A percentile compares a stretch with the other conserved stretches of the same genome.
Conservation (phyloP, 1,284 basidiomycete species). For the Cerioporus squamosus region DNA sequence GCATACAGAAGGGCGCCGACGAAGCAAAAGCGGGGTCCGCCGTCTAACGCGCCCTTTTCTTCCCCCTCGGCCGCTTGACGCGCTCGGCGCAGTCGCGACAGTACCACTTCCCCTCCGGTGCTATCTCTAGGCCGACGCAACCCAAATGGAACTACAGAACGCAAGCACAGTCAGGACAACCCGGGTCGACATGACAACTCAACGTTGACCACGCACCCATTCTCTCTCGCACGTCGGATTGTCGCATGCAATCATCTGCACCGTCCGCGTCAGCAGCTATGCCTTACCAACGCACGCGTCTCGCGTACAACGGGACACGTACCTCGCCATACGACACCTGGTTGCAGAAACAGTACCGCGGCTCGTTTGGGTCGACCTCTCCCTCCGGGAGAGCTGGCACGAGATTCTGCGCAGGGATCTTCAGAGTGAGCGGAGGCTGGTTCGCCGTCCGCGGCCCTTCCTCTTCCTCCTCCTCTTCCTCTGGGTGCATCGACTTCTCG, state of each 20-base stretch:
- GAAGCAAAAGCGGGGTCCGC: no score
- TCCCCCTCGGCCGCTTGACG: conserved; percentile 12
- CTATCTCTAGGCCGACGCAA: conserved; percentile 66
- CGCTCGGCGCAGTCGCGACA: conserved; percentile 58
- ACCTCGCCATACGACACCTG: conserved; percentile 79
- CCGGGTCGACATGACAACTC: not conserved
- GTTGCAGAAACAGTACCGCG: conserved; percentile 78
- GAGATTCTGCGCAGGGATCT: conserved; percentile 30
- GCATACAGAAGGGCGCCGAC: not conserved
- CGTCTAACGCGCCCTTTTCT: conserved; percentile 1
- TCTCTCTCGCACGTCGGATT: conserved; percentile 66
- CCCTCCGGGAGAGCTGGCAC: conserved; percentile 1
- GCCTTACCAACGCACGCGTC: not conserved
- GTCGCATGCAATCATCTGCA: conserved; percentile 87
- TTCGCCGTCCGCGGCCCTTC: conserved; percentile 1
- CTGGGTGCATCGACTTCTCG: not conserved
- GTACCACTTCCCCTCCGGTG: conserved; percentile 70
- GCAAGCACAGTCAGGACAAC: not conserved
- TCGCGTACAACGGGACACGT: conserved; percentile 30
- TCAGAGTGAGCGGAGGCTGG: conserved; percentile 28
- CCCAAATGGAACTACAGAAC: conserved; percentile 68
- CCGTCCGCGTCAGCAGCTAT: not conserved
- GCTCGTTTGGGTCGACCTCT: conserved; percentile 52
- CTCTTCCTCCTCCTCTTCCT: conserved; percentile 7
- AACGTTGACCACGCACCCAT: conserved; percentile 61